Base-by-base conservation (phyloP, 306 rosid genomes). In the Prunus davidiana region DNA sequence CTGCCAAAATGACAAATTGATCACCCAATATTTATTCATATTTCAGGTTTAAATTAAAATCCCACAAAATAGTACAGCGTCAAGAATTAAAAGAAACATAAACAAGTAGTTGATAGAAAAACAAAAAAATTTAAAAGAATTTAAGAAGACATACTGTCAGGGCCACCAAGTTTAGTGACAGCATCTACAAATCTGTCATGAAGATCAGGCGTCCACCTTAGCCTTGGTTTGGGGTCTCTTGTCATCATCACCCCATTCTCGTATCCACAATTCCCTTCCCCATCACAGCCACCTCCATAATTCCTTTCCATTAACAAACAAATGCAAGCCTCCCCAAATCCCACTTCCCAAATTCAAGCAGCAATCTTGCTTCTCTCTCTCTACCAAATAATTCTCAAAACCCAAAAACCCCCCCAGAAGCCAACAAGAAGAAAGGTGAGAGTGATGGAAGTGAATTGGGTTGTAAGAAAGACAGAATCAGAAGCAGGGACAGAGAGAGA, bases 161-260 rank as follows among this genome's bases (percentile, higher is more conserved):
- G 97, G 82, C 97, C 99, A 80, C 99, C 99, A 72, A 95, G 99
- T 80, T 95, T 95, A 51, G 97, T 88, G 80, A 95, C 99, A 9
- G 97, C 97, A 22, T 92, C 97, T 3, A 92, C 92, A 63, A 95
- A 95, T 12, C 96, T 94, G 64, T 91, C 93, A 52, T 95, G 97
- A 61, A 95, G 97, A 87, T 92, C 97, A 72, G 93, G 74, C 50
- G 99, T 95, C 99, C 99, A 95, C 78, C 97, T 84, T 12, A 95
- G 84, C 85, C 99, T 84, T 0, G 99, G 97, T 72, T 95, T 95
- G 0, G 99, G 91, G 81, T 95, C 99, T 86, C 99, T 87, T 4
- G 91, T 92, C 98, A 90, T 89, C 87, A 89, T 84, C 79, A 89
- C 87, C 52, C 90, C 97, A 78, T 88, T 81, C 51, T 86, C 91